These are phyloP conservation scores for Pichia cephalocereana DNA, from an alignment of 805 yeast genomes.

Conservation along the genomic window DNA sequence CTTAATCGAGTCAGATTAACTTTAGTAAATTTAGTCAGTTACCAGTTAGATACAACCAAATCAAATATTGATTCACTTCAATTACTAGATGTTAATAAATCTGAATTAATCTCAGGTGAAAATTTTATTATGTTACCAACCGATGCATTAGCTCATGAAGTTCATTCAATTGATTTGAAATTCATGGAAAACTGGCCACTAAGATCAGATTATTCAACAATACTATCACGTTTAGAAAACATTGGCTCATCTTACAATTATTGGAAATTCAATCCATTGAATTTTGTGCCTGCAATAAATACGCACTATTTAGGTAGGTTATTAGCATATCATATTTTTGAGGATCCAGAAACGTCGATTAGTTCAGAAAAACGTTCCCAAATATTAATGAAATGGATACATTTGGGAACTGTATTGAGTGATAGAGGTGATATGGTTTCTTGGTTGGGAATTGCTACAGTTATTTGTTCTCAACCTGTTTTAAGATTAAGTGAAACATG, in stretches of 20 bases:
- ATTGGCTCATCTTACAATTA: conserved; percentile 35
- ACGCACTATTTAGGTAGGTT: conserved; percentile 74
- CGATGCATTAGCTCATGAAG: conserved; percentile 48
- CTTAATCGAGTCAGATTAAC: neutral
- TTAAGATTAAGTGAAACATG: conserved; percentile 67
- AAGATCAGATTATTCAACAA: conserved; percentile 61
- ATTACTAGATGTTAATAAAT: neutral
- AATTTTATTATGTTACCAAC: conserved; percentile 46
- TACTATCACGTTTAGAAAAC: conserved; percentile 39
- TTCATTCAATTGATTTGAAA: conserved; percentile 57
- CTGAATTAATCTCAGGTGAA: conserved; percentile 19
- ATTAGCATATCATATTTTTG: conserved; percentile 59
- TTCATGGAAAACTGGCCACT: conserved; percentile 73
- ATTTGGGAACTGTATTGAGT: conserved; percentile 69
- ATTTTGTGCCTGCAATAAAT: conserved; percentile 56
- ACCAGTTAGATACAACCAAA: neutral
- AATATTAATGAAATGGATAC: conserved; percentile 73
- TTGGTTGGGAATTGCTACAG: conserved; percentile 85
- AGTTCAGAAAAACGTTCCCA: conserved; percentile 45
- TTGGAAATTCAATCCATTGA: conserved; percentile 60
- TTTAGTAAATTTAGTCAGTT: neutral
- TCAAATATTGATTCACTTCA: neutral
- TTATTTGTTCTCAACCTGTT: conserved; percentile 74
- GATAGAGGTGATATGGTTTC: conserved; percentile 85
- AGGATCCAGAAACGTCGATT: conserved; percentile 30